These are phyloP conservation scores for Myochromella boudieri DNA, from an alignment of 768 basidiomycete genomes.

Conservation along the genomic window DNA sequence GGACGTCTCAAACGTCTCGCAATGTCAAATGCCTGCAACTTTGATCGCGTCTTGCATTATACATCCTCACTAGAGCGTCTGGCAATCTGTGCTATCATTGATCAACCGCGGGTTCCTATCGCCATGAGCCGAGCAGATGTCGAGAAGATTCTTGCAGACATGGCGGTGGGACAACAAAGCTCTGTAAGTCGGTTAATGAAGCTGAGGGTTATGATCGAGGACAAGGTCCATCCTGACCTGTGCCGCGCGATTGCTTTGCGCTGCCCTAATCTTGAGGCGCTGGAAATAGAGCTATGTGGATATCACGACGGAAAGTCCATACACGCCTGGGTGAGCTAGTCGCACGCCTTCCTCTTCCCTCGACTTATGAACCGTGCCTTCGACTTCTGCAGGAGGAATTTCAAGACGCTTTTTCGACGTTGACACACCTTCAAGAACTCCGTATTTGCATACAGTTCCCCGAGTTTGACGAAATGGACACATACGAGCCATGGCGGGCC, in stretches of 20 bases:
- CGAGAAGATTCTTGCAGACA: conserved; percentile 29
- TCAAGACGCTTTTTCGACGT: conserved; percentile 28
- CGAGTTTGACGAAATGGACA: conserved; percentile 32
- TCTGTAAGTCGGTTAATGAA: conserved; percentile 21
- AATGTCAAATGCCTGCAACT: conserved; percentile 36
- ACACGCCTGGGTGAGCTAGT: conserved; percentile 38
- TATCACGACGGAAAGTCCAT: conserved; percentile 39
- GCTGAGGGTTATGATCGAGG: conserved; percentile 40
- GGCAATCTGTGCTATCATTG: conserved; percentile 36
- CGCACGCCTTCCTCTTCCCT: too few relatives aligned
- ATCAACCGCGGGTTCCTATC: conserved; percentile 35
- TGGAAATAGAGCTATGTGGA: conserved; percentile 43
- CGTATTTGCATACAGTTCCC: conserved; percentile 39
- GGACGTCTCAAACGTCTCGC: conserved; percentile 33
- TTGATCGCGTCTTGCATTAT: conserved; percentile 29
- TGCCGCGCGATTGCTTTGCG: conserved; percentile 28
- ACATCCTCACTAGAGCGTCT: conserved; percentile 31
- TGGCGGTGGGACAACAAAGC: conserved; percentile 19
- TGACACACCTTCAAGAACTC: conserved; percentile 24
- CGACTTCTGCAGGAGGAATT: conserved; percentile 34
- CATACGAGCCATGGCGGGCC: conserved; percentile 29
- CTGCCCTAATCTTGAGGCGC: conserved; percentile 35
- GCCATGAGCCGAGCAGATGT: conserved; percentile 33
- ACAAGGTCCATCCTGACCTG: conserved; percentile 33
- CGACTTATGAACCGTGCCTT: too few relatives aligned